These are phyloP conservation scores for Atalantia buxifolia DNA, from an alignment of 345 rosid species.

Conservation along the genomic window DNA sequence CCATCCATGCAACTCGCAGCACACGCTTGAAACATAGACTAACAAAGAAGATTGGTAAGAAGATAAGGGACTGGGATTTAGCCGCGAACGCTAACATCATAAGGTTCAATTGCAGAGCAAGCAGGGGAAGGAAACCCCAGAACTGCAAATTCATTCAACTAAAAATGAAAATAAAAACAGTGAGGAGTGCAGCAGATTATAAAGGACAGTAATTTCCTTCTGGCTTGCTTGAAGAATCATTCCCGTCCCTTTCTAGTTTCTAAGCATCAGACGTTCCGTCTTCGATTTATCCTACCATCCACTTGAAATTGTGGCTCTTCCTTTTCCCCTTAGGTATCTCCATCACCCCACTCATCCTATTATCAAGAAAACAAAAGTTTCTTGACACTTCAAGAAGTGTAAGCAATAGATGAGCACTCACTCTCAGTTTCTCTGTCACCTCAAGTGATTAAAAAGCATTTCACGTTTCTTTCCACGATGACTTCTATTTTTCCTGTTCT, in stretches of 20 bases:
- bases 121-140: neutral
- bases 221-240: neutral
- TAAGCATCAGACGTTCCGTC: neutral
- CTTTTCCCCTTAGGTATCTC: neutral
- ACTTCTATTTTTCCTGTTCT: neutral
- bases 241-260: neutral
- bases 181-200: neutral
- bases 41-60: neutral
- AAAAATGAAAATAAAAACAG: neutral
- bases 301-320: neutral
- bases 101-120: neutral
- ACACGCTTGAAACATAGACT: neutral
- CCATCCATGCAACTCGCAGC: neutral
- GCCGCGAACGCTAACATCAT: neutral
- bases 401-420: neutral
- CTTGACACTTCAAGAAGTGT: neutral
- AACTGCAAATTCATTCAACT: neutral
- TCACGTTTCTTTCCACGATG: neutral
- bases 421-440: neutral
- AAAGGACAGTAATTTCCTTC: neutral
- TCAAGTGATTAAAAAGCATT: neutral
- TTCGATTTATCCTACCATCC: neutral
- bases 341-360: neutral
- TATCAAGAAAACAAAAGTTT: neutral
- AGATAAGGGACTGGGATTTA: neutral